Evolutionary conservation across 2,329 filamentous ascomycete genomes (phyloP).

Genomic region (Rhynchosporium secalis): DNA sequence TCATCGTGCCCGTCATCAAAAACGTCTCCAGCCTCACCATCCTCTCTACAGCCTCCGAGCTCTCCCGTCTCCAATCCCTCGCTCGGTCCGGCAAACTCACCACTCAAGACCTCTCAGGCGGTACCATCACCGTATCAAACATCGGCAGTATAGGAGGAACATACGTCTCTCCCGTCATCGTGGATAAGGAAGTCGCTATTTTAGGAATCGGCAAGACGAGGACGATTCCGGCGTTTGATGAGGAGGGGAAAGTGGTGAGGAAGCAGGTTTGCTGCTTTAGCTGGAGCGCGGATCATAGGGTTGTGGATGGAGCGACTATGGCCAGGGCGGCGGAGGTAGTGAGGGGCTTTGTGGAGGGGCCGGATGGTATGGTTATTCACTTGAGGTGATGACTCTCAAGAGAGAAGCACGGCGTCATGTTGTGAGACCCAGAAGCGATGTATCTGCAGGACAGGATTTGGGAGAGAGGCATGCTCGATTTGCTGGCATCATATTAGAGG

Average conservation of each 20-base stretch:
- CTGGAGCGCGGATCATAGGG: slow-evolving; percentile 93
- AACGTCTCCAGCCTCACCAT: slow-evolving; percentile 79
- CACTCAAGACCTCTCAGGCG: slow-evolving; percentile 74
- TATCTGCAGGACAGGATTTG: slow-evolving; percentile 10
- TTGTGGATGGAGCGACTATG: slow-evolving; percentile 93
- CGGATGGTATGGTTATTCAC: slow-evolving; percentile 83
- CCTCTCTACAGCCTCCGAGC: slow-evolving; percentile 73
- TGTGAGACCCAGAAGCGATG: not conserved
- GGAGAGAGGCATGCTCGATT: slow-evolving; percentile 1
- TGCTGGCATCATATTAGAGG: slow-evolving; percentile 13
- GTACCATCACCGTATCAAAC: slow-evolving; percentile 94
- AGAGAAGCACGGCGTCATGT: not conserved
- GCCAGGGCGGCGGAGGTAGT: slow-evolving; percentile 86
- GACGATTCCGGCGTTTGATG: slow-evolving; percentile 75
- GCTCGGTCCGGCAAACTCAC: slow-evolving; percentile 75
- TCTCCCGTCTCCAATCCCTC: slow-evolving; percentile 70
- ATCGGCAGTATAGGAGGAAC: slow-evolving; percentile 94
- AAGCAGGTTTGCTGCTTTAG: slow-evolving; percentile 87
- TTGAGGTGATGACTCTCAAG: slow-evolving; percentile 56
- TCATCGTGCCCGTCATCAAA: slow-evolving; percentile 89
- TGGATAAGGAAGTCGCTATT: slow-evolving; percentile 88
- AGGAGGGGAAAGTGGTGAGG: slow-evolving; percentile 58
- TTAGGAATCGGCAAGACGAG: slow-evolving; percentile 82
- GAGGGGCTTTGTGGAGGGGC: slow-evolving; percentile 74
- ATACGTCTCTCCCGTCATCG: slow-evolving; percentile 87